A percentile compares a stretch with the other conserved stretches of the same genome.
phyloP scores from a whole-genome alignment of 148 eudicot species.

The Silene uniflora region DNA sequence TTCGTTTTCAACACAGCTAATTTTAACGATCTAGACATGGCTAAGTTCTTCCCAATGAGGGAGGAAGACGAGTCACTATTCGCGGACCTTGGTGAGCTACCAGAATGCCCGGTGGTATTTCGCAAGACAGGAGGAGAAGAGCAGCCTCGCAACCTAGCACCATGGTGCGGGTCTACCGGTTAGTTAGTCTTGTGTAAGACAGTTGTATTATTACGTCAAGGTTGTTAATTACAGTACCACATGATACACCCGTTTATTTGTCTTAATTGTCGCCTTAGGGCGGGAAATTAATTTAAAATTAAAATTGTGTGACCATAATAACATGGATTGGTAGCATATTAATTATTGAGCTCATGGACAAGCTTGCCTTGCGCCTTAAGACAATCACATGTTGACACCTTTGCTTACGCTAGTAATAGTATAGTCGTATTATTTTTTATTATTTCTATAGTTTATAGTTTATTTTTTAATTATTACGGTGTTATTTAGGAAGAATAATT shows the following conservation, averaged over 20 bases:
- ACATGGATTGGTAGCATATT: not conserved
- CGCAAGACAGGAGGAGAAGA: slow-evolving; percentile 33
- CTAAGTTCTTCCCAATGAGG: slow-evolving; percentile 43
- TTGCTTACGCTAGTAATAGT: slow-evolving; percentile 24
- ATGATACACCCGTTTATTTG: slow-evolving; percentile 27
- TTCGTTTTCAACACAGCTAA: slow-evolving; percentile 7
- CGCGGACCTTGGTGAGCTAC: slow-evolving; percentile 86
- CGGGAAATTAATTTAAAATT: slow-evolving; percentile 3
- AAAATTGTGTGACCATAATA: slow-evolving; percentile 4
- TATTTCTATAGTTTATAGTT: not conserved
- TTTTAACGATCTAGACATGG: slow-evolving; percentile 31
- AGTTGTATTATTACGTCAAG: not conserved
- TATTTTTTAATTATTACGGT: not conserved
- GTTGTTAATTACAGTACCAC: not conserved
- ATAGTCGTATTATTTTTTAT: not conserved
- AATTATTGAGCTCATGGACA: slow-evolving; percentile 9
- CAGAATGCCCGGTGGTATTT: slow-evolving; percentile 78
- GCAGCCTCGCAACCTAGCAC: slow-evolving; percentile 31
- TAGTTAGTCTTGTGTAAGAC: no score
- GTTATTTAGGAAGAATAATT: not conserved
- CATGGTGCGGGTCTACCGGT: slow-evolving; percentile 55
- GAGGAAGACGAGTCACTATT: slow-evolving; percentile 77
- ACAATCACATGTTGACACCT: slow-evolving; percentile 34
- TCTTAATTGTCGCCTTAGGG: slow-evolving; percentile 12
- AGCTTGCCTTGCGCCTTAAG: slow-evolving; percentile 51